Evolutionary conservation across 139 green algal genomes (phyloP).

Genomic region (Chlamydomonas incerta): DNA sequence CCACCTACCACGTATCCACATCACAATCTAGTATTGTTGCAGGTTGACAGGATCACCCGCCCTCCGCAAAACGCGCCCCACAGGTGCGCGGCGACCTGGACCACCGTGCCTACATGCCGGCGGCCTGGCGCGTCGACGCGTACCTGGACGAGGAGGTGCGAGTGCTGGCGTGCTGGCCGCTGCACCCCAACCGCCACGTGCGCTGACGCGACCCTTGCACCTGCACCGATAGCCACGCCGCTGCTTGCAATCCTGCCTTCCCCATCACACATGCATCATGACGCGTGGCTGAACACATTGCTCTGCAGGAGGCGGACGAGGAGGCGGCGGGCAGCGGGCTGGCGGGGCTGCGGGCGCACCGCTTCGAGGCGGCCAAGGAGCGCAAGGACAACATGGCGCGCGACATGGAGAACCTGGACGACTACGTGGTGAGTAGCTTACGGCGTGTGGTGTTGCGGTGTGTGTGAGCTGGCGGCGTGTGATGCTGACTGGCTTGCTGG

Average conservation of each 20-base stretch:
- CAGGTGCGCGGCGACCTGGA: constrained; percentile 60
- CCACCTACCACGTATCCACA: too few species aligned
- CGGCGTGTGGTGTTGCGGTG: background rate
- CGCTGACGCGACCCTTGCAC: too few species aligned
- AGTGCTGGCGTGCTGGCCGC: too few species aligned
- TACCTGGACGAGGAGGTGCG: constrained; percentile 50
- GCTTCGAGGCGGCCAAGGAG: constrained; percentile 12
- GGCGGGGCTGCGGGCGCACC: constrained; percentile 61
- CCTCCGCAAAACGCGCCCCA: too few species aligned
- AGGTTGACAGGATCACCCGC: too few species aligned
- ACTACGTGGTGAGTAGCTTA: constrained; percentile 76
- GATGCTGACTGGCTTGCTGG: too few species aligned
- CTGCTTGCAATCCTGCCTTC: too few species aligned
- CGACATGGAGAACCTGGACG: constrained; percentile 73
- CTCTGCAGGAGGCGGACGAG: constrained; percentile 46
- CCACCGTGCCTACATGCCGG: constrained; percentile 78
- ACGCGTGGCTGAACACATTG: too few species aligned
- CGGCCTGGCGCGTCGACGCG: constrained; percentile 75
- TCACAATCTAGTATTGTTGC: too few species aligned
- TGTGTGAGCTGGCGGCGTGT: background rate
- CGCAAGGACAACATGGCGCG: constrained; percentile 68
- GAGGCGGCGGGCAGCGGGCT: constrained; percentile 51
- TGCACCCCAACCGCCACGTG: too few species aligned
- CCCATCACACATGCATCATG: too few species aligned
- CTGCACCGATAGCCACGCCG: too few species aligned